phyloP scores from a whole-genome alignment of 2,329 filamentous ascomycete species.

The Cryphonectria japonica region DNA sequence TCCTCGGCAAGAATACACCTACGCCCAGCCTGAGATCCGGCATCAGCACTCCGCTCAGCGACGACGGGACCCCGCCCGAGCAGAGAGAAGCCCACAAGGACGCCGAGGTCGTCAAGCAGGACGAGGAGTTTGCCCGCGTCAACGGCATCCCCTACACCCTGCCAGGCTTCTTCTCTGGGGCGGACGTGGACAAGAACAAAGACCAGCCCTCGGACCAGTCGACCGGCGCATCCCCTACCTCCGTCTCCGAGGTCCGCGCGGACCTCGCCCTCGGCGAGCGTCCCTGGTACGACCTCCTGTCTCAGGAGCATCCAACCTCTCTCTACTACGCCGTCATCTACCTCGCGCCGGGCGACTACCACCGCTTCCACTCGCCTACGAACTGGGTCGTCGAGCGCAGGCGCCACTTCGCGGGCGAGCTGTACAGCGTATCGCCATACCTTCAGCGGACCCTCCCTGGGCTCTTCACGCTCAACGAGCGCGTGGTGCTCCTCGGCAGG shows the following conservation, averaged over 20 bases:
- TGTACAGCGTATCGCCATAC: conserved; percentile 94
- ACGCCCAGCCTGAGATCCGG: conserved; percentile 51
- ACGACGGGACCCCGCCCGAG: conserved; percentile 41
- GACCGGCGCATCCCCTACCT: conserved; percentile 65
- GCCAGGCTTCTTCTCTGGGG: conserved; percentile 83
- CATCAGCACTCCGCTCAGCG: conserved; percentile 27
- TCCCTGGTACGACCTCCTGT: conserved; percentile 72
- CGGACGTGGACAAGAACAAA: conserved; percentile 48
- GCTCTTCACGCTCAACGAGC: conserved; percentile 94
- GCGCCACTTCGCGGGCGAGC: conserved; percentile 95
- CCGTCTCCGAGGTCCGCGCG: conserved; percentile 81
- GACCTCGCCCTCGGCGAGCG: conserved; percentile 76
- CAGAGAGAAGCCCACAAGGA: conserved; percentile 45
- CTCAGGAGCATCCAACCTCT: conserved; percentile 65
- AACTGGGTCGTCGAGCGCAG: conserved; percentile 94
- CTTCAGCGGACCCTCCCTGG: conserved; percentile 90
- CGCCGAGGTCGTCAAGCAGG: conserved; percentile 72
- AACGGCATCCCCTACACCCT: conserved; percentile 97
- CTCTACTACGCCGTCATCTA: conserved; percentile 96
- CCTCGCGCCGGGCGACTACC: conserved; percentile 95
- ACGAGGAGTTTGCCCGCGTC: conserved; percentile 91
- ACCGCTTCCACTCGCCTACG: conserved; percentile 94
- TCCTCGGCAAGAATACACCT: conserved; percentile 73
- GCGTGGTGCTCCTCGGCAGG: conserved; percentile 87
- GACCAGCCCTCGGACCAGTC: conserved; percentile 74